Evolutionary conservation across 2,329 filamentous ascomycete species (phyloP), one percentile per base, ranked within the genome.

Genomic region (Fusarium succisae): DNA sequence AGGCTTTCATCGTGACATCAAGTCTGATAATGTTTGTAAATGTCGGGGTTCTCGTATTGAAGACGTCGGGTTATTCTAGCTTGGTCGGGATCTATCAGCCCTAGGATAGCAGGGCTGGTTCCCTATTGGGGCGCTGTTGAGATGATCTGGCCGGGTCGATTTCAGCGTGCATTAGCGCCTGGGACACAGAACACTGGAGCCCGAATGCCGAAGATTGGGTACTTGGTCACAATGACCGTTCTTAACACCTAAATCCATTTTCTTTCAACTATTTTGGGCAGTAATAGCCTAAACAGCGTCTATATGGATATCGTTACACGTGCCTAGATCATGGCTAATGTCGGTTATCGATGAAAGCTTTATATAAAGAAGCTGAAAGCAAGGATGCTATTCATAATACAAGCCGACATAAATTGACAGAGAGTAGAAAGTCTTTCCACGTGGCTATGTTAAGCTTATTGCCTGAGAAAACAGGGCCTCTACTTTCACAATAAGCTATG

Each of bases 401-500:
- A 28, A 47, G 12, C 4, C 15, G 26, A 22, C 24, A 8, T 22
- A 7, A 10, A 8, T 47, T 8, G 10, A 28, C 5, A 28, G 2
- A 13, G 22, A 48, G 15, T 18, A 2, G 22, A 18, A 11, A 5
- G 9, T 18, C 7, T 32, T 32, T 51, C 15, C 1, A 7, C 0
- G 3, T 2, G 10, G 5, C 22, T 14, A 24, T 5, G 11, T 20
- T 8, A 8, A 35, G 11, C 15, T 26, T 9, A 45, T 20, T 26
- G 1, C 18, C 11, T 11, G 15, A 13, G 17, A 1, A 13, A 26
- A 10, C 8, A 43, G 22, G 8, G 14, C 14, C 2, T 43, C 14
- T 1, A 17, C 9, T 43, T 1, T 43, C 3, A 8, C 5, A 13
- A 24, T 3, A 28, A 3, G 0, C 12, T 5, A 4, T 0, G 1